Evolutionary conservation across 106 monocot species (phyloP), one percentile per base, ranked within the genome.

Genomic region (Acanthochlamys bracteata): DNA sequence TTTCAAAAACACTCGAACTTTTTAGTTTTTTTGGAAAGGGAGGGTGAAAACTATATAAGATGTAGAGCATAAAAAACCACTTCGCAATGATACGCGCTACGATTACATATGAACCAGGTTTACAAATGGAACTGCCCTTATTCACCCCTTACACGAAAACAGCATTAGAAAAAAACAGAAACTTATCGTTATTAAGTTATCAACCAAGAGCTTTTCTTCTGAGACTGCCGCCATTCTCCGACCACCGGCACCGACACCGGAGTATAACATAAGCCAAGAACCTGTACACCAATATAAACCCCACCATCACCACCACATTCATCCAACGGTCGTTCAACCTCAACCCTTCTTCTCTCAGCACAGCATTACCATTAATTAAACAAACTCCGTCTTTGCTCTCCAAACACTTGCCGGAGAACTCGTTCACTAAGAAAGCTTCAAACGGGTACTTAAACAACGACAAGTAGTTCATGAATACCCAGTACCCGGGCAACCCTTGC

Each of bases 371-470:
- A 27, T 68, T 75, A 59, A 87, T 12, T 40, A 90, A 62, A 59
- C 95, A 96, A 8, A 67, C 68, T 25, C 82, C 87, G 21, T 53
- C 43, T 27, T 33, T 67, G 22, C 58, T 40, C 79, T 84, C 78
- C 74, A 90, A 60, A 57, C 95, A 96, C 74, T 66, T 84, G 12
- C 80, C 86, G 22, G 71, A 65, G 73, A 90, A 90, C 76, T 96
- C 90, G 64, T 90, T 96, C 59, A 90, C 78, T 64, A 96, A 47
- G 59, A 96, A 77, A 33, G 75, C 84, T 60, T 96, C 90, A 55
- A 96, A 85, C 7, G 95, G 95, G 57, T 90, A 90, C 76, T 86
- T 96, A 66, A 96, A 96, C 76, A 96, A 55, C 0, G 95, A 96
- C 0, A 85, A 25, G 55, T 90, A 96, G 70, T 90, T 84, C 95